Evolutionary conservation across 116 monocot species (phyloP).

Genomic region (Trichopus zeylanicus): DNA sequence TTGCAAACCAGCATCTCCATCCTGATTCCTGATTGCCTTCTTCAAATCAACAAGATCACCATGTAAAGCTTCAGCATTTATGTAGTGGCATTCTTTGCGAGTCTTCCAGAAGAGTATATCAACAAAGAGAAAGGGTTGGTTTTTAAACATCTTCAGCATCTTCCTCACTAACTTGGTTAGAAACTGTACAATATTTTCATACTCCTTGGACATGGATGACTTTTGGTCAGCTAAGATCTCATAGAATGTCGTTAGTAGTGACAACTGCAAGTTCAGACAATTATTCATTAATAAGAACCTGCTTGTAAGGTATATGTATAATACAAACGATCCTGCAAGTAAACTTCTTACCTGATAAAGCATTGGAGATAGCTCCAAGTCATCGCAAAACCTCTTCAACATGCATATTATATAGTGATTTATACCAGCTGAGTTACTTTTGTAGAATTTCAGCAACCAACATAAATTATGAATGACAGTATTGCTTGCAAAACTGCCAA

Average conservation of each 20-base stretch:
- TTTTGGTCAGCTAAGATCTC: slow-evolving; percentile 66
- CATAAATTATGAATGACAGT: slow-evolving; percentile 65
- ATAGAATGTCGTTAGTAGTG: slow-evolving; percentile 69
- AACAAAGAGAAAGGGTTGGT: slow-evolving; percentile 84
- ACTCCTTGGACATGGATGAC: slow-evolving; percentile 36
- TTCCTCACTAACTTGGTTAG: slow-evolving; percentile 68
- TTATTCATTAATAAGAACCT: neutral
- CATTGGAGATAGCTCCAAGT: slow-evolving; percentile 80
- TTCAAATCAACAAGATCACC: slow-evolving; percentile 40
- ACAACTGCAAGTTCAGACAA: slow-evolving; percentile 52
- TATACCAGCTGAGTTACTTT: slow-evolving; percentile 60
- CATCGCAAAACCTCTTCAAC: slow-evolving; percentile 75
- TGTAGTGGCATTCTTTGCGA: slow-evolving; percentile 77
- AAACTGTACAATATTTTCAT: slow-evolving; percentile 51
- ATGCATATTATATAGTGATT: slow-evolving; percentile 85
- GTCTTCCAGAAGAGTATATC: slow-evolving; percentile 96
- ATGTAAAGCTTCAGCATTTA: slow-evolving; percentile 64
- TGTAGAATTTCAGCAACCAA: slow-evolving; percentile 87
- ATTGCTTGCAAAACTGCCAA: slow-evolving; percentile 60
- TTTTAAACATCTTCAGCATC: slow-evolving; percentile 76
- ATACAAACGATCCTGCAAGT: neutral
- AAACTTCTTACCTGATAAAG: slow-evolving; percentile 87
- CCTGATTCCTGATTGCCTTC: slow-evolving; percentile 28
- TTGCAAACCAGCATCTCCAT: slow-evolving; percentile 22
- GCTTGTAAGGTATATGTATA: neutral